These are phyloP conservation scores for Vitis hybrid DNA, from an alignment of 177 flowering plant genomes.

Conservation along the genomic window DNA sequence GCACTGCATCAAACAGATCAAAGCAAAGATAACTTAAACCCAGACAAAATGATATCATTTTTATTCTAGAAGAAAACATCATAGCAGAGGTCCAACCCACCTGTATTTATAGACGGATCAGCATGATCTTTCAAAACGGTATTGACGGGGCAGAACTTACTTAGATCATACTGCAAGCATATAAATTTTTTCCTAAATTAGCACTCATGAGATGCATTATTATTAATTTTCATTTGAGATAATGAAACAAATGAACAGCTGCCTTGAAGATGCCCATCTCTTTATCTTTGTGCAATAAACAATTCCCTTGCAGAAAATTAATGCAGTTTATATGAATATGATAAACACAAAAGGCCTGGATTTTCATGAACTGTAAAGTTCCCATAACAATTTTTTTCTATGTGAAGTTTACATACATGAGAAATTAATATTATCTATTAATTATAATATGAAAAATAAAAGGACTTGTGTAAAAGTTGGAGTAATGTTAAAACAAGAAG, in stretches of 20 bases:
- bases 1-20: slow-evolving; percentile 44
- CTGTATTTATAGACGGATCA: slow-evolving; percentile 95
- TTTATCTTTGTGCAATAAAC: too few relatives aligned
- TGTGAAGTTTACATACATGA: too few relatives aligned
- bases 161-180: slow-evolving; percentile 78
- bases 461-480: neutral
- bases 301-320: too few relatives aligned
- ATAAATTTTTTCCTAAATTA: neutral
- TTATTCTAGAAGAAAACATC: neutral
- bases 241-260: neutral
- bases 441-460: neutral
- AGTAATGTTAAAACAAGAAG: neutral
- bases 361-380: too few relatives aligned
- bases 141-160: slow-evolving; percentile 85
- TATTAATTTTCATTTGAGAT: neutral
- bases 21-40: slow-evolving; percentile 1
- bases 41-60: neutral
- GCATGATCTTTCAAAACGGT: slow-evolving; percentile 86
- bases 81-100: slow-evolving; percentile 23
- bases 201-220: neutral
- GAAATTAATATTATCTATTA: too few relatives aligned
- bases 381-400: neutral
- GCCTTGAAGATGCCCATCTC: too few relatives aligned
- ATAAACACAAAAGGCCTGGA: too few relatives aligned
- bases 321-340: too few relatives aligned